Evolutionary conservation across 768 basidiomycete species (phyloP), one percentile per base, ranked within the genome.

Genomic region (Sporobolomyces roseus): DNA sequence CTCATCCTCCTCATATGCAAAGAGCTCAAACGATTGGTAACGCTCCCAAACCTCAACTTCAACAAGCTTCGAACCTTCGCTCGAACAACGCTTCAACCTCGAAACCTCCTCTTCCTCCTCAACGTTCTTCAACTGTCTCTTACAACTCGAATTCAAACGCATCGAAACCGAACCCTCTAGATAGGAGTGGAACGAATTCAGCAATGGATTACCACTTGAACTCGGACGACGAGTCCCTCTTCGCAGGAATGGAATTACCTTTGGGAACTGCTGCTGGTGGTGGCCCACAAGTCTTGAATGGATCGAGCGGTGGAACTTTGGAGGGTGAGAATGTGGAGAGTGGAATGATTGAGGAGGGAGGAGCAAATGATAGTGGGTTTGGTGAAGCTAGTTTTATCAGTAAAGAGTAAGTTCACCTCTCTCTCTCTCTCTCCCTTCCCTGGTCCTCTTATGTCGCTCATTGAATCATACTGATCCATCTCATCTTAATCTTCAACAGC

Each of bases 21-120:
- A 4, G 62, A 17, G 38, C 68, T 6, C 33, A 53, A 43, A 69
- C 68, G 1, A 3, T 63, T 35, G 41, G 32, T 16, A 32, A n/a
- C 9, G 8, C 33, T 4, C 16, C 45, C 17, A 41, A 41, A 9
- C 38, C 17, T 41, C 38, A 41, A 41, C 38, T 9, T 9, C 38
- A 41, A 41, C 38, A 41, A 41, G n/a, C 38, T 41, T 17, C 38
- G 38, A 41, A 17, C 38, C 45, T 7, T 7, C 21, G 21, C 29
- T 10, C 17, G 13, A 29, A 45, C 30, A 29, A 50, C 25, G 23
- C 30, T 41, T 5, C 21, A 23, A 25, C 12, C 12, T 13, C 45
- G 38, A 41, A 41, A 41, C 38, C 38, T 17, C 17, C 38, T 41
- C 9, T 23, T 46, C 45, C 41, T 25, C 63, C 46, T n/a, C 63